Base-by-base conservation (phyloP, 805 yeast species). In the Suhomyces tanzawaensis region DNA sequence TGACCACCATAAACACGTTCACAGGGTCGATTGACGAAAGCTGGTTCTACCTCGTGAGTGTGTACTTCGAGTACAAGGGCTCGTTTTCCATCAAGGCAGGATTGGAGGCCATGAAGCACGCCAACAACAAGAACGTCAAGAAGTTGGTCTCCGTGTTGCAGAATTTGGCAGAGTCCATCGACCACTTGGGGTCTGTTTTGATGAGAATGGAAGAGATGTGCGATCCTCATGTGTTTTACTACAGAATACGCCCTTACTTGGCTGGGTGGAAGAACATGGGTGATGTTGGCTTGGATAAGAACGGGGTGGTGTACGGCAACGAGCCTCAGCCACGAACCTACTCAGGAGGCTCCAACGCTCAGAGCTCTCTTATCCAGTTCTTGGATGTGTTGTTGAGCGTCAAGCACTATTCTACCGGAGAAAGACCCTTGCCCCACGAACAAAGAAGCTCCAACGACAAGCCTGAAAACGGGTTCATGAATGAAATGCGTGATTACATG, bases 201-300 rank as follows among this genome's bases (percentile, higher is more conserved):
- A 77, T 82, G 77, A 74, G 76, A 49, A 85, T 90, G 93, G 89
- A 85, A 53, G 95, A 90, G 48, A 84, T 84, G 84, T 87, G 96
- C 60, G 96, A 89, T 55, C 97, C 98, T 3, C 95, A 88, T 56
- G 81, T 85, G 3, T 90, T 91, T 58, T 90, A 86, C 61, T 85
- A 76, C 66, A 76, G 91, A 43, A 74, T 90, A 32, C 74, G 98
- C 53, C 97, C 97, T 1, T 90, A 76, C 51, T 66, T 91, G 46
- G 96, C 96, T 1, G 98, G 97, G 2, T 91, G 96, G 95, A 81
- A 81, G 55, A 86, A 86, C 53, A 90, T 91, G 96, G 78, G 76
- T 18, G 87, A 79, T 39, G 89, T 82, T 2, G 97, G 97, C 0
- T 70, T 90, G 41, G 63, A 57, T 43, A 69, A 69, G 33, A 61